phyloP scores from a whole-genome alignment of 352 stramenopile genomes.

The Globisporangium alternatum region DNA sequence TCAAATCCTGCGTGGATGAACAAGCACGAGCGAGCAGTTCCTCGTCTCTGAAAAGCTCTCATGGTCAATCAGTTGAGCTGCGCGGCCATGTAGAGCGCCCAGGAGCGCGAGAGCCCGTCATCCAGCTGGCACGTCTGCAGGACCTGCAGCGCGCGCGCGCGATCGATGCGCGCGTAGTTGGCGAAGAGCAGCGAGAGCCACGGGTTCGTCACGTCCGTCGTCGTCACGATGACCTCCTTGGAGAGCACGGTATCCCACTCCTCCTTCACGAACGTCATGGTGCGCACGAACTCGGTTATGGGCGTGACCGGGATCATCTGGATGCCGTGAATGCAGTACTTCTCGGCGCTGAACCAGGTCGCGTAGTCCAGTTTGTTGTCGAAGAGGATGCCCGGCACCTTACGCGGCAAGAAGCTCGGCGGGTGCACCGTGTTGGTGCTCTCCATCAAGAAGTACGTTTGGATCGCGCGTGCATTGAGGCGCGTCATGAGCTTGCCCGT shows the following conservation, averaged over 20 bases:
- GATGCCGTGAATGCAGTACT: no score
- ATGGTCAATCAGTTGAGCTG: slow-evolving; percentile 15
- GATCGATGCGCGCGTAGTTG: slow-evolving; percentile 71
- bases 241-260: slow-evolving; percentile 59
- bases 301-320: slow-evolving; percentile 61
- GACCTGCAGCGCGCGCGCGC: slow-evolving; percentile 34
- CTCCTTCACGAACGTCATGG: slow-evolving; percentile 49
- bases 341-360: slow-evolving; percentile 66
- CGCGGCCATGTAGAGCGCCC: slow-evolving; percentile 67
- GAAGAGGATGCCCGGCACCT: slow-evolving; percentile 69
- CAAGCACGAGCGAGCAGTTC: no score
- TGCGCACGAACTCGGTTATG: slow-evolving; percentile 58
- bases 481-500: slow-evolving; percentile 60
- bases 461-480: slow-evolving; percentile 43
- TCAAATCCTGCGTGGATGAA: no score
- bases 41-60: no score
- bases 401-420: slow-evolving; percentile 34
- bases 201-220: slow-evolving; percentile 44
- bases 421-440: slow-evolving; percentile 53
- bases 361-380: slow-evolving; percentile 83
- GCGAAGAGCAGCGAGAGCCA: slow-evolving; percentile 73
- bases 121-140: slow-evolving; percentile 60
- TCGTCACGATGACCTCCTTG: slow-evolving; percentile 41
- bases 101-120: slow-evolving; percentile 71
- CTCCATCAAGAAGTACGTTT: slow-evolving; percentile 76